phyloP scores from a whole-genome alignment of 2,329 filamentous ascomycete genomes.

The Colletotrichum horii region DNA sequence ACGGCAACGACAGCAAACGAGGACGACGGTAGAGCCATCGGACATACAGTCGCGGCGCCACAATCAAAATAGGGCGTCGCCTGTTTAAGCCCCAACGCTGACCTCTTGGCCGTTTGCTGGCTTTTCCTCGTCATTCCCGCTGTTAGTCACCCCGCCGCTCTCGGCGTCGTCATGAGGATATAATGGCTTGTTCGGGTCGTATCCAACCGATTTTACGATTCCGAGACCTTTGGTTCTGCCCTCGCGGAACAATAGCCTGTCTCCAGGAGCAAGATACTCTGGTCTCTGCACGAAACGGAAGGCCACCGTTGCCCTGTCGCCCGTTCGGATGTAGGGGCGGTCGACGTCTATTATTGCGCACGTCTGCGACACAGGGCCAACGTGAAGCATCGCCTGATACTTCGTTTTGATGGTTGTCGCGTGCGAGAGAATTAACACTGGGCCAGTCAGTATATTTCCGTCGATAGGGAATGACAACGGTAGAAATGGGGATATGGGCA shows the following conservation, averaged over 20 bases:
- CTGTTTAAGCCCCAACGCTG: constrained; percentile 3
- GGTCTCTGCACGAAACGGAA: constrained; percentile 95
- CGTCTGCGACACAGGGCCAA: constrained; percentile 92
- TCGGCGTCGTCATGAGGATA: constrained; percentile 12
- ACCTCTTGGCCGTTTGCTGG: constrained; percentile 8
- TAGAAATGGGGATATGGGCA: fast-evolving
- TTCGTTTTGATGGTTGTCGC: constrained; percentile 96
- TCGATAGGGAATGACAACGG: background rate
- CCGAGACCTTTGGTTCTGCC: constrained; percentile 94
- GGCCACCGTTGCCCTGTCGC: constrained; percentile 90
- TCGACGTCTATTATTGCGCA: constrained; percentile 98
- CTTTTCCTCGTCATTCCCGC: background rate
- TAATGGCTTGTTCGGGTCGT: constrained; percentile 69
- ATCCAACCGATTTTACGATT: constrained; percentile 90
- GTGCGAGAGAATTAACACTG: constrained; percentile 91
- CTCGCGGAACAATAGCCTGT: constrained; percentile 90
- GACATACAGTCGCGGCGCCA: background rate
- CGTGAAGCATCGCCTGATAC: constrained; percentile 98
- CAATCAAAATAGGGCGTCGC: background rate
- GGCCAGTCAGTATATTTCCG: background rate
- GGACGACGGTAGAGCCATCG: background rate
- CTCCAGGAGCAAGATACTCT: constrained; percentile 88
- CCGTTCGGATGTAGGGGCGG: constrained; percentile 91
- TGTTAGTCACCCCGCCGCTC: background rate
- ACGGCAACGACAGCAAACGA: background rate